Evolutionary conservation across 1,284 basidiomycete genomes (phyloP).

Genomic region (Ceratobasidium sp.): DNA sequence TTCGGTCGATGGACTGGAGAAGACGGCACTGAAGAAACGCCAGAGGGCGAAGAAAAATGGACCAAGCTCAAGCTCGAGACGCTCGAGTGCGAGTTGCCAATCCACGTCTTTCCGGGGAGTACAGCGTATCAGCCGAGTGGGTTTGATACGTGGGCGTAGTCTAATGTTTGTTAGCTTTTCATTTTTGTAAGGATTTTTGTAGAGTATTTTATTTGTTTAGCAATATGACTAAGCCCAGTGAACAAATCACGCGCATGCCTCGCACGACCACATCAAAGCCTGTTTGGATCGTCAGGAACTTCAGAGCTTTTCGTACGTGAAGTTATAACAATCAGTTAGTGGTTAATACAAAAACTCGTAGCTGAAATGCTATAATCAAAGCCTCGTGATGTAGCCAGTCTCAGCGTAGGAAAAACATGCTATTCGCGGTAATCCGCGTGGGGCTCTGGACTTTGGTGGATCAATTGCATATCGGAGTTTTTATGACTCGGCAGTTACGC

Average conservation of each 20-base stretch:
- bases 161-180: neutral
- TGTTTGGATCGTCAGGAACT: neutral
- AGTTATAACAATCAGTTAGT: too few species aligned
- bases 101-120: slow-evolving; percentile 88
- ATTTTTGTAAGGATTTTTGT: slow-evolving; percentile 26
- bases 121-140: slow-evolving; percentile 88
- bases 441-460: neutral
- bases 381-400: neutral
- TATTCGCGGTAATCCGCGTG: neutral
- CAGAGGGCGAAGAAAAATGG: slow-evolving; percentile 69
- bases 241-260: neutral
- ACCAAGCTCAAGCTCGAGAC: slow-evolving; percentile 76
- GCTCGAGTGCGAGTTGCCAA: slow-evolving; percentile 93
- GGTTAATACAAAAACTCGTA: too few species aligned
- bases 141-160: slow-evolving; percentile 72
- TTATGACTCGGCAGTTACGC: neutral
- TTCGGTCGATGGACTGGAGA: slow-evolving; percentile 68
- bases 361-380: too few species aligned
- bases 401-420: neutral
- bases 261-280: neutral
- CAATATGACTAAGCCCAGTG: neutral
- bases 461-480: slow-evolving; percentile 15
- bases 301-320: too few species aligned
- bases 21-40: slow-evolving; percentile 52
- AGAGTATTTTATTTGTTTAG: slow-evolving; percentile 24